A percentile compares a stretch with the other conserved stretches of the same genome.
These are phyloP conservation scores for Nepenthes gracilis DNA, from an alignment of 148 eudicot genomes.

Conservation along the genomic window DNA sequence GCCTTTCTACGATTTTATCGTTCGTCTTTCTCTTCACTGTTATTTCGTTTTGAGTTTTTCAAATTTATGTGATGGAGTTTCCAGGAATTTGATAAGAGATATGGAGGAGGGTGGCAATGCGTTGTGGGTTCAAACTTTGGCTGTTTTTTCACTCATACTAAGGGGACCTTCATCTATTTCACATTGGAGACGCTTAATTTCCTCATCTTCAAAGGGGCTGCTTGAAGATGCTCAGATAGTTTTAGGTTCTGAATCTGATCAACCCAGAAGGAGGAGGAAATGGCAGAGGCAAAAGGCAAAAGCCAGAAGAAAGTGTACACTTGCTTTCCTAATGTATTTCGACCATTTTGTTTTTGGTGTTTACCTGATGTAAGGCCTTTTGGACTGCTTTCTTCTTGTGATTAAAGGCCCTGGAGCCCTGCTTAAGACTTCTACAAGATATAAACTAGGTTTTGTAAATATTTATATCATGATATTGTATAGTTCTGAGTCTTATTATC, in stretches of 20 bases:
- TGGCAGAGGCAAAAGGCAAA: background rate
- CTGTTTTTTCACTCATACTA: conserved; percentile 80
- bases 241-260: background rate
- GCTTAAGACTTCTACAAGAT: no score
- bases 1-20: background rate
- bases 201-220: conserved; percentile 92
- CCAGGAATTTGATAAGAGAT: conserved; percentile 76
- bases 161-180: conserved; percentile 91
- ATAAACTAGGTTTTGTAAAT: no score
- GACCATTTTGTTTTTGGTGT: no score
- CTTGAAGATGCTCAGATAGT: background rate
- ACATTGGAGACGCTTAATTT: conserved; percentile 83
- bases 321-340: no score
- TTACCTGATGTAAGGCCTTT: no score
- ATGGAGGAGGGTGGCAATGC: conserved; percentile 97
- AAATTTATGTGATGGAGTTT: background rate
- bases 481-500: no score
- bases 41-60: background rate
- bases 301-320: no score
- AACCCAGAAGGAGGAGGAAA: background rate
- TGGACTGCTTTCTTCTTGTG: no score
- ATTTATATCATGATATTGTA: no score
- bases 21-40: background rate
- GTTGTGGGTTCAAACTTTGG: conserved; percentile 97
- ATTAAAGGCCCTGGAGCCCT: no score